These are phyloP conservation scores for Malassezia yamatoensis DNA, from an alignment of 1,284 basidiomycete species.

Conservation along the genomic window DNA sequence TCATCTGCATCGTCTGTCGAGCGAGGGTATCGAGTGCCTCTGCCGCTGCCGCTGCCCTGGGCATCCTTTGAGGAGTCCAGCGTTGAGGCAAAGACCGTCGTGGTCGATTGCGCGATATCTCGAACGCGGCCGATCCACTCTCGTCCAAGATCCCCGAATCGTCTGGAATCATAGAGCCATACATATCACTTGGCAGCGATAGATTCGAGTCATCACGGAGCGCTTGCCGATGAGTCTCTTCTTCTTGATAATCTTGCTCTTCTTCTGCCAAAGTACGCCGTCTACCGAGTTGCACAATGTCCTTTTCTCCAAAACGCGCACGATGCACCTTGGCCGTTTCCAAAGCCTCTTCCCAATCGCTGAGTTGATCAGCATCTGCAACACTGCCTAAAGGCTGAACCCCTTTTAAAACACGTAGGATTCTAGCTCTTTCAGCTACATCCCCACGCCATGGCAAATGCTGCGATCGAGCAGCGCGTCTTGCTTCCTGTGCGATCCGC, in stretches of 20 bases:
- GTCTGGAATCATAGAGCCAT: neutral
- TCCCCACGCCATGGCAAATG: constrained; percentile 26
- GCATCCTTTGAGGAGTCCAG: constrained; percentile 13
- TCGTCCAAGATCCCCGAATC: neutral
- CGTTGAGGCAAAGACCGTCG: constrained; percentile 15
- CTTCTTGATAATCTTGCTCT: constrained; percentile 32
- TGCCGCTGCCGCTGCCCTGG: constrained; percentile 16
- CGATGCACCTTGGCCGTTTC: constrained; percentile 30
- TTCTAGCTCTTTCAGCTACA: constrained; percentile 25
- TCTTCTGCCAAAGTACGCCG: constrained; percentile 33
- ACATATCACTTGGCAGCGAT: neutral
- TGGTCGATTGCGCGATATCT: neutral
- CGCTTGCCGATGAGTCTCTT: constrained; percentile 17
- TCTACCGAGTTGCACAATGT: constrained; percentile 38
- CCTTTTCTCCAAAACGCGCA: constrained; percentile 32
- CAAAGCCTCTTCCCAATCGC: constrained; percentile 35
- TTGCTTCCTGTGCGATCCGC: constrained; percentile 10
- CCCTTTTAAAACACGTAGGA: constrained; percentile 31
- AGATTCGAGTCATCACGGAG: neutral
- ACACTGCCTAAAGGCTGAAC: constrained; percentile 29
- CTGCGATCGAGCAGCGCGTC: constrained; percentile 24
- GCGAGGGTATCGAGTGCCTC: constrained; percentile 15
- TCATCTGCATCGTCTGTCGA: constrained; percentile 12
- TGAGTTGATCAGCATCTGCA: constrained; percentile 37
- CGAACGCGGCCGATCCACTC: neutral